Conservation (phyloP, 2,329 filamentous ascomycete genomes). For the Ophiostoma sp. region DNA sequence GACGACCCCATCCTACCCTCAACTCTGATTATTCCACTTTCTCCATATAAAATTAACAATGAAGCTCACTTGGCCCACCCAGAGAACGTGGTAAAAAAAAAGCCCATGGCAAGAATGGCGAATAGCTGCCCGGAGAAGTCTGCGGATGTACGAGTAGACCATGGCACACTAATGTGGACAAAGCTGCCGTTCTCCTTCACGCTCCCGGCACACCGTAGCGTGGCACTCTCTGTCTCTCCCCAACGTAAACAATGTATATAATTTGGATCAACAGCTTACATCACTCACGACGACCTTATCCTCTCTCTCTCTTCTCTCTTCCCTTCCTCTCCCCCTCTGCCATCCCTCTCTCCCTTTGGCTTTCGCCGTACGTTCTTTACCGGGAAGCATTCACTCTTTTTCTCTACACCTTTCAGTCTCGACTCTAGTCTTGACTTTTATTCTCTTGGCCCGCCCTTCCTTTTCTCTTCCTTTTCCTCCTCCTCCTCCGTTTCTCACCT, state of each 20-base stretch:
- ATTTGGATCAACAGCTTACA: conserved; percentile 7
- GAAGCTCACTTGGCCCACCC: not conserved
- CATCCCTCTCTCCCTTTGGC: not conserved
- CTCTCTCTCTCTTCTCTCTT: not conserved
- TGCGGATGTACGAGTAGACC: conserved; percentile 2
- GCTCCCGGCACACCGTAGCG: not conserved
- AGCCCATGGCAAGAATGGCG: not conserved
- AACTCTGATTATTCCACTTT: conserved; percentile 10
- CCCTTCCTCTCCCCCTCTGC: not conserved
- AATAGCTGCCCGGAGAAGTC: conserved; percentile 11
- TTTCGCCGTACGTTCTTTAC: not conserved
- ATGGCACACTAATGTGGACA: not conserved
- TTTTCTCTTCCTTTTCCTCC: not conserved
- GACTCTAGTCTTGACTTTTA: not conserved
- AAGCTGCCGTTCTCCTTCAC: not conserved
- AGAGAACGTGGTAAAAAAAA: conserved; percentile 11
- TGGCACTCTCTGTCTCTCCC: not conserved
- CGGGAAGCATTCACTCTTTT: not conserved
- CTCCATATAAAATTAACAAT: not conserved
- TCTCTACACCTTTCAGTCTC: not conserved
- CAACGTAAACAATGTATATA: not conserved
- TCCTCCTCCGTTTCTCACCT: not conserved
- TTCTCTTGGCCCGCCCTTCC: not conserved
- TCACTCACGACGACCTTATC: too few relatives aligned
- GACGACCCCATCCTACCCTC: not conserved